These are phyloP conservation scores for Postia placenta DNA, from an alignment of 768 basidiomycete genomes.

Conservation along the genomic window DNA sequence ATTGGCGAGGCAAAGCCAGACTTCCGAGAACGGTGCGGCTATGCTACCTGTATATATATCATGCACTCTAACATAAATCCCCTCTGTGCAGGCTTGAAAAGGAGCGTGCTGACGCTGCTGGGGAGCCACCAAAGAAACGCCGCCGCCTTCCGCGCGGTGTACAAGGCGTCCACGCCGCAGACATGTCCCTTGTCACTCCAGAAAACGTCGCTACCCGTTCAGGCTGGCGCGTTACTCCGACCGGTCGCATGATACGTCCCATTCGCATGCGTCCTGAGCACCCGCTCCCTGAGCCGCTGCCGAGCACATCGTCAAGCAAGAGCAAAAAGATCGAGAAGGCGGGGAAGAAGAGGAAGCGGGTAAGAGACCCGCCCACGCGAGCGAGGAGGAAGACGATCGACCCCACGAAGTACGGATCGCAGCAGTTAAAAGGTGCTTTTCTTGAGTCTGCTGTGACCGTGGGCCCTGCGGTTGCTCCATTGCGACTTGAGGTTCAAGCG, in stretches of 20 bases:
- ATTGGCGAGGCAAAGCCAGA: constrained; percentile 82
- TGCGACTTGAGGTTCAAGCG: not conserved
- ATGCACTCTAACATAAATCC: not conserved
- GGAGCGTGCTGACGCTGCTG: constrained; percentile 27
- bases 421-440: constrained; percentile 65
- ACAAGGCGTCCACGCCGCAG: constrained; percentile 41
- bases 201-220: constrained; percentile 44
- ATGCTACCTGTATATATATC: not conserved
- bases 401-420: constrained; percentile 63
- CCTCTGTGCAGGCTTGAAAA: constrained; percentile 25
- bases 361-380: constrained; percentile 46
- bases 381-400: constrained; percentile 66
- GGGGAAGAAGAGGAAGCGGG: constrained; percentile 33
- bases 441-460: constrained; percentile 29
- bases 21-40: constrained; percentile 52
- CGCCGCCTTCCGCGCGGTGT: constrained; percentile 28
- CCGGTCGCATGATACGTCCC: constrained; percentile 59
- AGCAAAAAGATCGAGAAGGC: constrained; percentile 11
- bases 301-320: constrained; percentile 3
- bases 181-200: constrained; percentile 61
- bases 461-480: not conserved
- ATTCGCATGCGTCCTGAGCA: constrained; percentile 65
- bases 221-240: constrained; percentile 67
- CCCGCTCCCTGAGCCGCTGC: constrained; percentile 40
- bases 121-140: constrained; percentile 40